Conservation (phyloP, 2,329 filamentous ascomycete genomes). For the Dryadomyces quercivorus region DNA sequence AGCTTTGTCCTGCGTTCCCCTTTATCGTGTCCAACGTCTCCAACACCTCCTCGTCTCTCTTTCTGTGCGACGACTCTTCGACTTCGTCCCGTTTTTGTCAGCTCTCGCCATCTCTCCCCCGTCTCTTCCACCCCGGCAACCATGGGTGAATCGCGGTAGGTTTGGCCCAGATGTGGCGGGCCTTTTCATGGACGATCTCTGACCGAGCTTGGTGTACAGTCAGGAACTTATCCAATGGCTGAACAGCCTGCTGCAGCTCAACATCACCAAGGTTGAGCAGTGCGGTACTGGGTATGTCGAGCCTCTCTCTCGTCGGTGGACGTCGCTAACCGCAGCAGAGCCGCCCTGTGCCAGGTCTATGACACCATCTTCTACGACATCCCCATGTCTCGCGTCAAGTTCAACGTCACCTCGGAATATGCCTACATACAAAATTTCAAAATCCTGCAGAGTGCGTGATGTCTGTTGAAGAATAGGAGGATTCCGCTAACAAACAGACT, state of each 20-base stretch:
- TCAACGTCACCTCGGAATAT: slow-evolving; percentile 96
- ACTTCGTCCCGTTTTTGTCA: neutral
- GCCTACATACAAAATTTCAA: slow-evolving; percentile 99
- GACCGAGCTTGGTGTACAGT: slow-evolving; percentile 34
- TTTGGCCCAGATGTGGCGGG: neutral
- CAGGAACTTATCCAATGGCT: slow-evolving; percentile 95
- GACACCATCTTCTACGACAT: slow-evolving; percentile 96
- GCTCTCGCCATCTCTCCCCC: neutral
- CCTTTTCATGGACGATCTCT: neutral
- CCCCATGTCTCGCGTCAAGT: slow-evolving; percentile 92
- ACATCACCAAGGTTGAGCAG: slow-evolving; percentile 94
- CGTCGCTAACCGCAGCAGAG: too few species aligned
- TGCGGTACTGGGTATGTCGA: slow-evolving; percentile 89
- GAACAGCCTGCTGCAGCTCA: slow-evolving; percentile 94
- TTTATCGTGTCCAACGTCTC: neutral
- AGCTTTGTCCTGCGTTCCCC: neutral
- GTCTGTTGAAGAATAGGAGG: too few species aligned
- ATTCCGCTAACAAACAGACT: too few species aligned
- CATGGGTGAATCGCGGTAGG: slow-evolving; percentile 14
- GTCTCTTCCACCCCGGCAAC: neutral
- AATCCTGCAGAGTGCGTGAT: slow-evolving; percentile 72
- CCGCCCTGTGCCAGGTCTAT: slow-evolving; percentile 92
- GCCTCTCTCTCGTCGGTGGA: too few species aligned
- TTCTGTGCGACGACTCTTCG: too few species aligned
- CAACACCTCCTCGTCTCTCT: neutral